Evolutionary conservation across 169 alveolate genomes (phyloP), one percentile per base, ranked within the genome.

Genomic region (Fabrea salina): DNA sequence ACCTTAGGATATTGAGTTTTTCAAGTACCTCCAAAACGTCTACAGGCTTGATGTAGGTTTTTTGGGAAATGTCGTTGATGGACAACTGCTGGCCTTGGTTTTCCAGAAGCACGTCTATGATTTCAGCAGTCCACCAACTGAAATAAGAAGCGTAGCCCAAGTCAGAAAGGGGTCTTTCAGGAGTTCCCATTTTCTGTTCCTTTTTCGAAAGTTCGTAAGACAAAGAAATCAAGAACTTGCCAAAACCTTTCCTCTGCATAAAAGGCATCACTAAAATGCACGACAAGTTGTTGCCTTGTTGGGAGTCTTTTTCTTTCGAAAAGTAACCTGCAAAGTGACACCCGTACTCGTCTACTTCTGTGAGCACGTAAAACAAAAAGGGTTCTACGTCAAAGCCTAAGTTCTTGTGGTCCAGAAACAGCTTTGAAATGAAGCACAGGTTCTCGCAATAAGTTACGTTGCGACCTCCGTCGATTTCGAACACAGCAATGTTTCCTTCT

Each of bases 161-260:
- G 88, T 98, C 99, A 0, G 98, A 93, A 5, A 98, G 82, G 0
- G 99, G 99, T 70, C 98, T 89, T 89, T 98, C 99, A 3, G 99
- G 99, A 1, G 99, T 95, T 7, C 99, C 99, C 7, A 94, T 87
- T 50, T 93, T 94, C 56, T 93, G 92, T 86, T 98, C 99, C 56
- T 87, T 94, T 56, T 88, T 85, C 3, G 99, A 93, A n/a, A 98
- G 91, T 50, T 96, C 95, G 86, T 98, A 95, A 13, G 96, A 90
- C 82, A 95, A 89, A 32, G 86, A 90, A 22, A 95, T 92, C 56
- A 95, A 82, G 78, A 92, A 95, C 76, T 95, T 95, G 3, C 98
- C 98, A 83, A 91, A 95, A n/a, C 98, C 98, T 85, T 92, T 89
- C 44, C 97, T 86, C 80, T 95, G 91, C 59, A 83, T 86, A 40